phyloP scores from a whole-genome alignment of 495 filamentous ascomycete genomes.

The Neurospora sp. region DNA sequence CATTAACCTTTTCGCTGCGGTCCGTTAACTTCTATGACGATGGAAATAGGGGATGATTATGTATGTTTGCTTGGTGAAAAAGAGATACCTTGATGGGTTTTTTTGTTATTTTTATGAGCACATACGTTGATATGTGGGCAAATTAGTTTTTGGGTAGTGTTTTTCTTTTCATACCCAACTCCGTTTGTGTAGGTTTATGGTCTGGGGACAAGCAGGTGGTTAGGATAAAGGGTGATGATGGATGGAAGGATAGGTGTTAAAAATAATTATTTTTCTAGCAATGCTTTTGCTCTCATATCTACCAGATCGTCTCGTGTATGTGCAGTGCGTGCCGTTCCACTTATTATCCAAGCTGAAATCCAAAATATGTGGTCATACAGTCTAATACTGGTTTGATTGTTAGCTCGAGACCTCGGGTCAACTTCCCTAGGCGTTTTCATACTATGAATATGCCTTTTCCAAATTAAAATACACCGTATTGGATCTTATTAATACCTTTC shows the following conservation, averaged over 20 bases:
- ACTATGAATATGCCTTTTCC: too few species aligned
- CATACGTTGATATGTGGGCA: background rate
- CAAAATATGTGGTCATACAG: too few species aligned
- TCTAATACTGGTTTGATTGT: too few species aligned
- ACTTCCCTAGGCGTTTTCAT: too few species aligned
- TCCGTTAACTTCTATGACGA: conserved; percentile 16
- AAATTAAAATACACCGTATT: too few species aligned
- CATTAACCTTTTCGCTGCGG: conserved; percentile 17
- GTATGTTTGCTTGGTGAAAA: background rate
- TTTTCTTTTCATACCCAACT: background rate
- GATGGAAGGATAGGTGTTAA: background rate
- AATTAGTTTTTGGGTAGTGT: background rate
- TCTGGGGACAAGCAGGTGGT: background rate
- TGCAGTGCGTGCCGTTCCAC: background rate
- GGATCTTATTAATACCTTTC: too few species aligned
- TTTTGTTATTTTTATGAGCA: background rate
- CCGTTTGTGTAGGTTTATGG: background rate
- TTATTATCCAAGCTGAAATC: too few species aligned
- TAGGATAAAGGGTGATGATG: background rate
- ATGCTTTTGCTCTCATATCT: background rate
- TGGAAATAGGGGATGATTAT: conserved; percentile 2
- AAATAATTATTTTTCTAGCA: background rate
- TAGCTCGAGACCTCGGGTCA: too few species aligned
- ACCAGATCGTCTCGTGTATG: background rate
- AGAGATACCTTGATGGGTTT: background rate